Base-by-base conservation (phyloP, 2,329 filamentous ascomycete species). In the Claviceps spartinae region DNA sequence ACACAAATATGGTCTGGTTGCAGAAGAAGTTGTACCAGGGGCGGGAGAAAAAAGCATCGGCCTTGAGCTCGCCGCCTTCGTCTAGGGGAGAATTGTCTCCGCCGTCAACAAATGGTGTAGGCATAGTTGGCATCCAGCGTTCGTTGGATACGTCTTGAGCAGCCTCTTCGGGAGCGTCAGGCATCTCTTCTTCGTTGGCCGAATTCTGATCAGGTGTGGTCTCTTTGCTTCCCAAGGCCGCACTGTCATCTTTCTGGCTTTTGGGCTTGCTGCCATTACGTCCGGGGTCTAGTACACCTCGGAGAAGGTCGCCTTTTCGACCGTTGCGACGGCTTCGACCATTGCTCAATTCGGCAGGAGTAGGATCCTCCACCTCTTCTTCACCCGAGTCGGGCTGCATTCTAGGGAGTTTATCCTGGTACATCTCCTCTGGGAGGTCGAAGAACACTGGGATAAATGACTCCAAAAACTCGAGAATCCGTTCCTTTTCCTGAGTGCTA, bases 1-100 rank as follows among this genome's bases (percentile, higher is more conserved):
- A 97, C 68, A 93, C 90, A 64, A 89, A 95, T 54, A 98, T 84
- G 3, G 85, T 88, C 61, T 88, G 80, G 66, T 96, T 97, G 65
- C 84, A 85, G 71, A 94, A 98, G 64, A 97, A 81, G 64, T 91
- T 91, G 72, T 88, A 95, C 68, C 81, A 83, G 11, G 82, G 82
- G 47, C 90, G 86, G 58, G 78, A 77, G 68, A 93, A 95, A 53
- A 86, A 83, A 49, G 89, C 86, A 55, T 95, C 88, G 55, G 70
- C 85, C 73, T 77, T 91, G 60, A 78, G 79, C 68, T 76, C 82
- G 62, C 76, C 79, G 58, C 78, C 81, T 41, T 72, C 76, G 62
- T 74, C 79, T 66, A 71, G 74, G 63, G 70, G 72, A 60, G 61
- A 78, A 70, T 71, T 83, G 69, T 68, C 78, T 30, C 64, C 63